Base-by-base conservation (phyloP, 2,329 filamentous ascomycete species). In the Sclerotinia spermophila region DNA sequence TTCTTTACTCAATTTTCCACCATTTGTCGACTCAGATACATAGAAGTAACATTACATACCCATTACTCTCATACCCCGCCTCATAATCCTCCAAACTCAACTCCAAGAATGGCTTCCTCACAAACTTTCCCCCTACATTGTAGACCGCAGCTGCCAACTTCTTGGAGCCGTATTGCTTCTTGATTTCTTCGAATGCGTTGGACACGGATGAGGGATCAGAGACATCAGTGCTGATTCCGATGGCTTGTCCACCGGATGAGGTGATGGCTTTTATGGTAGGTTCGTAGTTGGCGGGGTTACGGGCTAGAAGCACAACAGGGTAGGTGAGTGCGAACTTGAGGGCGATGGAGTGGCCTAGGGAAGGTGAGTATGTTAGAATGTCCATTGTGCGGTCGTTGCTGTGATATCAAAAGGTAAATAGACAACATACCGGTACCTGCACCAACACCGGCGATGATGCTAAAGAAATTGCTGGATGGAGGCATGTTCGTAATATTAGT, bases 221-320 rank as follows among this genome's bases (percentile, higher is more conserved):
- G 0, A 90, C 84, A 76, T 93, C 90, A 1, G 91, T 86, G 7
- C 86, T 84, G 76, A 95, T 87, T 21, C 92, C 91, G 19, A 93
- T 81, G 1, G 92, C 92, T 62, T 86, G 84, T 2, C 92, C 92
- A 17, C 92, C 92, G 0, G 81, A 79, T 7, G 81, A 79, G 70
- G 89, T 89, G 81, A 96, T 93, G 75, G 93, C 90, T 3, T 85
- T 79, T 10, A 92, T 89, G 3, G 93, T 84, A n/a, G 84, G 81
- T 70, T 87, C 83, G 81, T 89, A 93, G 79, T 85, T 92, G 56
- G 87, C 84, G 0, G 89, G 84, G 24, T 83, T 88, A 65, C 92
- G 89, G 19, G 92, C 88, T n/a, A 95, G 86, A 1, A 95, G 83
- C 2, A 92, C 90, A 1, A 95, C 90, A 0, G 91, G 87, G 77